Percentiles rank a stretch among this genome's conserved stretches.
phyloP scores from a whole-genome alignment of 2,329 filamentous ascomycete genomes.

The Beauveria varroae region DNA sequence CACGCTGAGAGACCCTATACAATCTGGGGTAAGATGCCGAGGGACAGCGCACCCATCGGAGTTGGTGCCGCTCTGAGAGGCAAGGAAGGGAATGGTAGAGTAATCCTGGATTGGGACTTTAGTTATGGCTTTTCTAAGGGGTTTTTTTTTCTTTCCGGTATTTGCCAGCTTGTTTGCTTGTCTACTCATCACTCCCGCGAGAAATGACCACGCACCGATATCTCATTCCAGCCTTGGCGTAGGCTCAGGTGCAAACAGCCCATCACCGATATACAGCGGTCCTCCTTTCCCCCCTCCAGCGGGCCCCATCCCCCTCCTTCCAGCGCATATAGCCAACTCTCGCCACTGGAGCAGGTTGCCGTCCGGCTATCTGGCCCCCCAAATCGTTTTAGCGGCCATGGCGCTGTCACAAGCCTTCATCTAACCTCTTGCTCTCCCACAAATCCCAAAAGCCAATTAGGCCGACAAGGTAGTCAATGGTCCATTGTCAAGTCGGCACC shows the following conservation, averaged over 20 bases:
- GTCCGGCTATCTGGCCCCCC: neutral
- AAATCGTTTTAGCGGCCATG: neutral
- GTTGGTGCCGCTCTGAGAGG: neutral
- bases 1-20: neutral
- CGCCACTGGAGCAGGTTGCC: neutral
- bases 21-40: slow-evolving; percentile 11
- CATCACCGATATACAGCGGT: neutral
- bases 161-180: neutral
- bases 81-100: neutral
- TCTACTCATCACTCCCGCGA: too few species aligned
- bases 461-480: neutral
- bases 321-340: neutral
- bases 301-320: neutral
- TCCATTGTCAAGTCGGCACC: neutral
- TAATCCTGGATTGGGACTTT: neutral
- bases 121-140: neutral
- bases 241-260: too few species aligned
- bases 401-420: slow-evolving; percentile 2
- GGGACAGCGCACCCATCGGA: neutral
- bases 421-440: neutral
- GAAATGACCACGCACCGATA: too few species aligned
- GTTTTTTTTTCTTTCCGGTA: neutral
- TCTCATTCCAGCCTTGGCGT: too few species aligned
- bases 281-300: neutral
- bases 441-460: neutral